phyloP scores from a whole-genome alignment of 768 basidiomycete genomes.

The Neoboletus subvelutipes region DNA sequence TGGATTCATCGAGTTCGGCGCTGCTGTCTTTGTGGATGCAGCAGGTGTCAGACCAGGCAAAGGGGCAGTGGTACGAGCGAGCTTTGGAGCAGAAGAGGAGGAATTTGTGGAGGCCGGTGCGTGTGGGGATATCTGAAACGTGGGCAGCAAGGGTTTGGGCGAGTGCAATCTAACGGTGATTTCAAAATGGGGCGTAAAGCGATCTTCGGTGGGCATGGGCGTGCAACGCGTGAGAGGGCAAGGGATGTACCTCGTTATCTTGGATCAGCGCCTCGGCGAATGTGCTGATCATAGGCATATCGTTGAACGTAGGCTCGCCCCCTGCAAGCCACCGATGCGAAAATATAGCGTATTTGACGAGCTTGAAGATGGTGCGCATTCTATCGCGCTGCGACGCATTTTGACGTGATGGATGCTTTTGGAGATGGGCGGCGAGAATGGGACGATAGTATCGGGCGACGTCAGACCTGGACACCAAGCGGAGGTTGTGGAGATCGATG shows the following conservation, averaged over 20 bases:
- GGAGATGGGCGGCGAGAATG: slow-evolving; percentile 3
- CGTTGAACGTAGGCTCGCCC: slow-evolving; percentile 12
- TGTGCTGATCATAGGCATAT: slow-evolving; percentile 3
- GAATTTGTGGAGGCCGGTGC: slow-evolving; percentile 8
- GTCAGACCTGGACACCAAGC: slow-evolving; percentile 6
- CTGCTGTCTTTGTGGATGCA: slow-evolving; percentile 27
- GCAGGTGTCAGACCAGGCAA: slow-evolving; percentile 24
- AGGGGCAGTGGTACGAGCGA: slow-evolving; percentile 3
- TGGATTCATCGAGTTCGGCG: slow-evolving; percentile 25
- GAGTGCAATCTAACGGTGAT: not conserved
- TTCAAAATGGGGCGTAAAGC: not conserved
- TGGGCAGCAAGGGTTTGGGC: not conserved
- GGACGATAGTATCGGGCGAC: slow-evolving; percentile 1
- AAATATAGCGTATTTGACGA: slow-evolving; percentile 15
- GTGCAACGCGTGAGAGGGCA: not conserved
- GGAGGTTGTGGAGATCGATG: slow-evolving; percentile 9
- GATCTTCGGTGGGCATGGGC: not conserved
- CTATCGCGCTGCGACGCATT: not conserved
- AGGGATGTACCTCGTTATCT: slow-evolving; percentile 1
- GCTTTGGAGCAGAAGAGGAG: slow-evolving; percentile 13
- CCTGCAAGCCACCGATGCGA: slow-evolving; percentile 15
- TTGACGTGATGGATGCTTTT: slow-evolving; percentile 2
- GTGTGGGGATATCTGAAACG: not conserved
- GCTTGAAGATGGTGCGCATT: not conserved
- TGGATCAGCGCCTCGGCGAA: slow-evolving; percentile 2